A percentile compares a stretch with the other conserved stretches of the same genome.
These are phyloP conservation scores for Globomyces sp. DNA, from an alignment of 371 early-diverging fungal species.

Conservation along the genomic window DNA sequence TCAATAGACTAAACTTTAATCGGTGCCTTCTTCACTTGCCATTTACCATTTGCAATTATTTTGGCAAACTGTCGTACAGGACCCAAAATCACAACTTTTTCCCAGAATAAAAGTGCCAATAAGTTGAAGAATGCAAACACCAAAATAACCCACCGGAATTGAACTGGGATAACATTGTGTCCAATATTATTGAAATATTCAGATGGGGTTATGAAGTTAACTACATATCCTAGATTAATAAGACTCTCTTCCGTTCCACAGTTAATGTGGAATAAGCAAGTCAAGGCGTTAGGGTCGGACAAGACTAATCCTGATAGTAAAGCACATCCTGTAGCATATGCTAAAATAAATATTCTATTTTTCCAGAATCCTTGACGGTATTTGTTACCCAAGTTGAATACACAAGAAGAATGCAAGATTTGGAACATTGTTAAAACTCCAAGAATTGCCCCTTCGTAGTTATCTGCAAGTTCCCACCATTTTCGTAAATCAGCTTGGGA, in stretches of 20 bases:
- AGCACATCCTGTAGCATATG: constrained; percentile 55
- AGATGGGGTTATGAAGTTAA: constrained; percentile 52
- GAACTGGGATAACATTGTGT: constrained; percentile 65
- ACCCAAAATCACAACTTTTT: constrained; percentile 37
- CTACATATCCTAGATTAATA: constrained; percentile 38
- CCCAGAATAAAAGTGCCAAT: constrained; percentile 30
- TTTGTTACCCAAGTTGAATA: constrained; percentile 66
- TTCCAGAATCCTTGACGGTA: constrained; percentile 62
- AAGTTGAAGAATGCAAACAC: constrained; percentile 32
- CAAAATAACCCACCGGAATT: constrained; percentile 62
- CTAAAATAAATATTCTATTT: constrained; percentile 55
- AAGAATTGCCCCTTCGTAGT: constrained; percentile 60
- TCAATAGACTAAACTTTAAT: constrained; percentile 1
- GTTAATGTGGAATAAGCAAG: constrained; percentile 73
- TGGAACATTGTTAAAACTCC: constrained; percentile 58
- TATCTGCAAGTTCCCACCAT: constrained; percentile 82
- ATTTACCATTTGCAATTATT: constrained; percentile 5
- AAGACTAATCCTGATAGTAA: constrained; percentile 56
- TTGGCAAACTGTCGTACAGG: constrained; percentile 31
- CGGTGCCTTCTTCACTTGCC: constrained; percentile 16
- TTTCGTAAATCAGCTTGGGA: constrained; percentile 57
- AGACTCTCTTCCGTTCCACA: constrained; percentile 58
- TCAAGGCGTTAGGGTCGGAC: constrained; percentile 66
- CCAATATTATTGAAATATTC: constrained; percentile 59
- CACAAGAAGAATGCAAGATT: constrained; percentile 56